Conservation (phyloP, 2,329 filamentous ascomycete species). For the Aureobasidium vineae region DNA sequence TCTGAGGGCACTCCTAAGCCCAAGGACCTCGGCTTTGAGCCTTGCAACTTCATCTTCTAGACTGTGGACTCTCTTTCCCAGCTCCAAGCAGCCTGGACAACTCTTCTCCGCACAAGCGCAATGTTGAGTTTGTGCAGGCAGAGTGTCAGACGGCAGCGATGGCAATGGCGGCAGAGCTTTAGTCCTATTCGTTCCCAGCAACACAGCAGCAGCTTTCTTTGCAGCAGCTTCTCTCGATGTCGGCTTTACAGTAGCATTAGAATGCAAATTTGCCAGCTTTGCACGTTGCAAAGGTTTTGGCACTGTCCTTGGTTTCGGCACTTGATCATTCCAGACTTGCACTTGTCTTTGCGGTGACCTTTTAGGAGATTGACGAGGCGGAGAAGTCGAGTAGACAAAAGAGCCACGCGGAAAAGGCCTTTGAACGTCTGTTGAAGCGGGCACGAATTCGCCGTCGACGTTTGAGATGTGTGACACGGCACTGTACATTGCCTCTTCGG, state of each 20-base stretch:
- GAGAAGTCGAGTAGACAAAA: slow-evolving; percentile 8
- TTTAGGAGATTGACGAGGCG: slow-evolving; percentile 8
- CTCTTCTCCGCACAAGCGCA: neutral
- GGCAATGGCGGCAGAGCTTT: slow-evolving; percentile 3
- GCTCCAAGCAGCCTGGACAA: slow-evolving; percentile 1
- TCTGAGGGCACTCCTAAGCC: slow-evolving; percentile 28
- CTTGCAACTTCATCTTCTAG: slow-evolving; percentile 26
- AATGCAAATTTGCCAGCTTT: neutral
- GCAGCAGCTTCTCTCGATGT: neutral
- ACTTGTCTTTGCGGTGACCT: slow-evolving; percentile 5
- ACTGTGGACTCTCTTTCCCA: slow-evolving; percentile 3
- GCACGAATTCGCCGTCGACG: slow-evolving; percentile 19
- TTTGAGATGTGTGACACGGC: slow-evolving; percentile 22
- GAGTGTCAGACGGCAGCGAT: neutral
- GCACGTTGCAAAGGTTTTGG: neutral
- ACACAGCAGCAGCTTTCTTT: neutral
- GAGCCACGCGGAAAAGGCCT: slow-evolving; percentile 10
- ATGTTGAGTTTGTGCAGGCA: neutral
- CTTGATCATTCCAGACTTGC: slow-evolving; percentile 1
- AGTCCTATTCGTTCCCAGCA: neutral
- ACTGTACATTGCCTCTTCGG: slow-evolving; percentile 21
- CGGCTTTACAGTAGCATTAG: neutral
- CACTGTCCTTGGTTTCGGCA: neutral
- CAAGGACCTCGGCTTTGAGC: slow-evolving; percentile 27
- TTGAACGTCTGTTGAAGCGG: slow-evolving; percentile 14